Percentiles rank a stretch among this genome's conserved stretches.
These are phyloP conservation scores for Remersonia thermophila DNA, from an alignment of 2,329 filamentous ascomycete species.

Conservation along the genomic window DNA sequence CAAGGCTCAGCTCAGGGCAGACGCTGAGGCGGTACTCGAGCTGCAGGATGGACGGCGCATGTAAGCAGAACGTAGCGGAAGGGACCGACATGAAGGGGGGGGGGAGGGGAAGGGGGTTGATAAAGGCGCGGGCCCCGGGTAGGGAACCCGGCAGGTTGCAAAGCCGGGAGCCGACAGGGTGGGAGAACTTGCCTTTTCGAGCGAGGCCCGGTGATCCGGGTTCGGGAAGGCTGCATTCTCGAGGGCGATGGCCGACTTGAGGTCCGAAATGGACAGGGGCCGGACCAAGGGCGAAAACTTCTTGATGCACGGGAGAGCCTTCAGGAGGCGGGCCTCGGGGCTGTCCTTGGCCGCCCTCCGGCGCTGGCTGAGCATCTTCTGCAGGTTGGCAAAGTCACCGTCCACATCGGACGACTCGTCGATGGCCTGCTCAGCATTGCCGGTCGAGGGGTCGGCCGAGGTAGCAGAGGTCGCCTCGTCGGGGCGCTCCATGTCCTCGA, in stretches of 20 bases:
- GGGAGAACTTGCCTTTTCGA: slow-evolving; percentile 37
- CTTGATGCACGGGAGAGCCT: slow-evolving; percentile 35
- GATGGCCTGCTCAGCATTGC: slow-evolving; percentile 14
- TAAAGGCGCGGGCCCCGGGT: background rate
- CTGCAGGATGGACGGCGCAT: slow-evolving; percentile 33
- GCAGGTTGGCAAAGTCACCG: slow-evolving; percentile 22
- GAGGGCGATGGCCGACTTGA: slow-evolving; percentile 45
- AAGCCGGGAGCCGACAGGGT: too few species aligned
- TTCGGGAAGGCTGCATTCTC: slow-evolving; percentile 43
- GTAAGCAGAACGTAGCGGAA: too few species aligned
- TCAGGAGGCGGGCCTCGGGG: slow-evolving; percentile 26
- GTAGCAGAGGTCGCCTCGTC: slow-evolving; percentile 1
- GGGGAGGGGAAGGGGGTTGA: too few species aligned
- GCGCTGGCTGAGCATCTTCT: slow-evolving; percentile 29
- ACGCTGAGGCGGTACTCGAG: slow-evolving; percentile 62
- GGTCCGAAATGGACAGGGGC: slow-evolving; percentile 53
- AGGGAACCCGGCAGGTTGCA: background rate
- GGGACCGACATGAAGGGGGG: too few species aligned
- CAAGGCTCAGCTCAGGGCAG: slow-evolving; percentile 66
- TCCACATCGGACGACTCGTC: slow-evolving; percentile 22
- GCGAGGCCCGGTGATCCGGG: slow-evolving; percentile 35
- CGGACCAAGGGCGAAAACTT: slow-evolving; percentile 61
- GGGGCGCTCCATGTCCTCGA: background rate
- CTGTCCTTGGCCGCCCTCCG: slow-evolving; percentile 25
- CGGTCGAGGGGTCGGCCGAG: too few species aligned